These are phyloP conservation scores for Phytophthora megakarya DNA, from an alignment of 352 stramenopile genomes.

Conservation along the genomic window DNA sequence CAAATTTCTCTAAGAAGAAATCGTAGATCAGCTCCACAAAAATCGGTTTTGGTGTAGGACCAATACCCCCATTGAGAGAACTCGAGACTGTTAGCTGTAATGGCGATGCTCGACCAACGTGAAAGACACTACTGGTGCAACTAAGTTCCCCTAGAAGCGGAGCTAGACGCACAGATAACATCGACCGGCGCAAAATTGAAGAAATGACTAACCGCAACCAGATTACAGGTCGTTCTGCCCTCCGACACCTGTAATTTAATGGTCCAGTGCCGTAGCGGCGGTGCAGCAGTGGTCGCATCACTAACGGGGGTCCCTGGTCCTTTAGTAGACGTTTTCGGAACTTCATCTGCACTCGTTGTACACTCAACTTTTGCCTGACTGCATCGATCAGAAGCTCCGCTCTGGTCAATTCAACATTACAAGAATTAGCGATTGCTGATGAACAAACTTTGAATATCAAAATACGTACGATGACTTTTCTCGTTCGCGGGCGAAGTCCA, in stretches of 20 bases:
- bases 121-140: slow-evolving; percentile 43
- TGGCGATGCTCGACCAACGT: slow-evolving; percentile 18
- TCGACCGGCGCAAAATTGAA: slow-evolving; percentile 51
- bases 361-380: slow-evolving; percentile 71
- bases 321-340: slow-evolving; percentile 73
- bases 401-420: slow-evolving; percentile 18
- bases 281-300: slow-evolving; percentile 79
- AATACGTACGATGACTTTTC: slow-evolving; percentile 60
- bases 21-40: slow-evolving; percentile 83
- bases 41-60: slow-evolving; percentile 54
- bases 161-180: slow-evolving; percentile 36
- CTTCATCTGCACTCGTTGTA: slow-evolving; percentile 68
- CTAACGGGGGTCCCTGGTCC: slow-evolving; percentile 68
- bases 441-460: background rate
- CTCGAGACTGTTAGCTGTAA: slow-evolving; percentile 33
- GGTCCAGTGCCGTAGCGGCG: slow-evolving; percentile 50
- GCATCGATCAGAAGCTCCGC: slow-evolving; percentile 72
- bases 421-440: slow-evolving; percentile 1
- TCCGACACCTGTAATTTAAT: slow-evolving; percentile 35
- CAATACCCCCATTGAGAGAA: slow-evolving; percentile 63
- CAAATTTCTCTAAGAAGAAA: slow-evolving; percentile 71
- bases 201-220: slow-evolving; percentile 72
- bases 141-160: slow-evolving; percentile 55
- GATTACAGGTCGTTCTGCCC: slow-evolving; percentile 48
- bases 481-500: slow-evolving; percentile 70